Evolutionary conservation across 2,329 filamentous ascomycete species (phyloP), one percentile per base, ranked within the genome.

Genomic region (Clarireedia hainanense): DNA sequence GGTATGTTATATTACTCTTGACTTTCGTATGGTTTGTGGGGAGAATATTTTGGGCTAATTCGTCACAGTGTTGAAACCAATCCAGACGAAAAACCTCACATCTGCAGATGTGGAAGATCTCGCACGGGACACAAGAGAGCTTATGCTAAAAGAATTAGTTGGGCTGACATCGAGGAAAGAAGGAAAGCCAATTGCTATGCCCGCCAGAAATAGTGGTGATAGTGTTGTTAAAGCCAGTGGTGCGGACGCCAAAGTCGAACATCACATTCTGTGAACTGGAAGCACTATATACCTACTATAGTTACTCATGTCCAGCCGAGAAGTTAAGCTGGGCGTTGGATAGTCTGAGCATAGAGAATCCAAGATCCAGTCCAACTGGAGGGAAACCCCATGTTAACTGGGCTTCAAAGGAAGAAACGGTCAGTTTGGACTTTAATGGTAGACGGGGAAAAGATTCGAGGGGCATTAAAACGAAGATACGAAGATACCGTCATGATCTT

Each of bases 61-160:
- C 6, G 37, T 7, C 14, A 1, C 40, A 89, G 89, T 96, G 23
- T 76, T 96, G 52, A 82, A 88, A 65, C 89, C 91, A 2, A 91
- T 96, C 59, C 77, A 83, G 49, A 96, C 91, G 10, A 78, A 81
- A 61, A 83, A 82, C 52, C 78, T 95, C 61, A 88, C 81, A 17
- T 59, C 86, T 24, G 83, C 84, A 52, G 90, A 96, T 69, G 89
- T 96, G 52, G 87, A 94, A 63, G 79, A 81, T 57, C 75, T 96
- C 46, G 79, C 85, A 50, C 76, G 78, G 55, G 79, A 78, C 53
- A 89, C 86, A 2, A 80, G 85, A 56, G 85, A 90, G 20, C 71
- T 83, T 51, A 95, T 96, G 90, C 78, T 91, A 60, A 77, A 79
- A 61, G 86, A 86, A 66, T 73, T 86, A 43, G 61, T 81, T 17